phyloP scores from a whole-genome alignment of 1,284 basidiomycete species.

The Xerocomus amazonicus region DNA sequence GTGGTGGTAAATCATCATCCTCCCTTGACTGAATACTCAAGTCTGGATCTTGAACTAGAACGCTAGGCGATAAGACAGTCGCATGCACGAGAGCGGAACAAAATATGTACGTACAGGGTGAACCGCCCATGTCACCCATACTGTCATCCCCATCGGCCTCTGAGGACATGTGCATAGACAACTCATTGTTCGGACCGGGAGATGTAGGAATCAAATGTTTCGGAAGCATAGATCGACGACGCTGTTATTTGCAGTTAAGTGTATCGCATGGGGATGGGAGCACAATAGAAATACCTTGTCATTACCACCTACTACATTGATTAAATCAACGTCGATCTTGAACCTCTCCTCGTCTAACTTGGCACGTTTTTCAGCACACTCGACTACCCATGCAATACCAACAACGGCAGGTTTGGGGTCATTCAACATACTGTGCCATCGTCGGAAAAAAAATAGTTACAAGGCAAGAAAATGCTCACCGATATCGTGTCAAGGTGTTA shows the following conservation, averaged over 20 bases:
- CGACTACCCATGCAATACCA: slow-evolving; percentile 88
- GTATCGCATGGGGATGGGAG: not conserved
- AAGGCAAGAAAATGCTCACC: slow-evolving; percentile 39
- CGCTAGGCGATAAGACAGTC: not conserved
- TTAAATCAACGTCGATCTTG: slow-evolving; percentile 59
- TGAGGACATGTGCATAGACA: slow-evolving; percentile 19
- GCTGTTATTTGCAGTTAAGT: slow-evolving; percentile 30
- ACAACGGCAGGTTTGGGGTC: slow-evolving; percentile 77
- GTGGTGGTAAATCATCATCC: slow-evolving; percentile 52
- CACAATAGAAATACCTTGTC: slow-evolving; percentile 57
- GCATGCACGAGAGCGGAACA: not conserved
- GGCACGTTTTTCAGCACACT: slow-evolving; percentile 53
- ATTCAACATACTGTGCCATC: slow-evolving; percentile 45
- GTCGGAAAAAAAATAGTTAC: not conserved
- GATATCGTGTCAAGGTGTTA: slow-evolving; percentile 74
- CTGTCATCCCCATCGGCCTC: slow-evolving; percentile 32
- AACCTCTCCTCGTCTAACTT: slow-evolving; percentile 67
- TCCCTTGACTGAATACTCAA: slow-evolving; percentile 33
- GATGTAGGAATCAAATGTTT: slow-evolving; percentile 44
- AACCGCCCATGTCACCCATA: slow-evolving; percentile 37
- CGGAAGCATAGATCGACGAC: slow-evolving; percentile 66
- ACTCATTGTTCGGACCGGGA: slow-evolving; percentile 27
- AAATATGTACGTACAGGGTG: slow-evolving; percentile 40
- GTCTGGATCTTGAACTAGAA: slow-evolving; percentile 29
- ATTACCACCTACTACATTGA: slow-evolving; percentile 58